Conservation (phyloP, 2,329 filamentous ascomycete species). For the Cladosporium sp. region DNA sequence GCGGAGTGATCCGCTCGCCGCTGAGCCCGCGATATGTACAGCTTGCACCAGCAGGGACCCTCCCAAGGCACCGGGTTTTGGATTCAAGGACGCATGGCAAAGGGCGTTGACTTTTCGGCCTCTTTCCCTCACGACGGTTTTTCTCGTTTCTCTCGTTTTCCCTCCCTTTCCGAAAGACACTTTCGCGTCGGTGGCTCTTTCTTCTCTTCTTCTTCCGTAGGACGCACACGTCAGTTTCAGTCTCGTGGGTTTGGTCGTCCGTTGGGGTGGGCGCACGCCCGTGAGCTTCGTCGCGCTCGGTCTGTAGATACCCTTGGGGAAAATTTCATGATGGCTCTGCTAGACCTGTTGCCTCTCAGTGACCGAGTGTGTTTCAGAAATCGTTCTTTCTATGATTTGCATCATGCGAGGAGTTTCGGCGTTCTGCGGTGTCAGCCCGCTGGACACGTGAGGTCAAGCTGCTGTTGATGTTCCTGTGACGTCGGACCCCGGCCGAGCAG, state of each 20-base stretch:
- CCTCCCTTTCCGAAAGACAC: too few species aligned
- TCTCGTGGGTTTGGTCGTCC: slow-evolving; percentile 6
- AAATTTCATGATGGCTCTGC: background rate
- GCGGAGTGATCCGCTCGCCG: background rate
- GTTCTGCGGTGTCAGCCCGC: too few species aligned
- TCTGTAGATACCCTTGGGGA: slow-evolving; percentile 10
- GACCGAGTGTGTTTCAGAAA: too few species aligned
- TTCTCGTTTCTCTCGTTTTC: background rate
- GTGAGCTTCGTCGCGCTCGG: background rate
- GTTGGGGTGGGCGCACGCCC: background rate
- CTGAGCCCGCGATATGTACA: slow-evolving; percentile 9
- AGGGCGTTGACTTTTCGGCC: background rate
- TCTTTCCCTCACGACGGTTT: slow-evolving; percentile 7
- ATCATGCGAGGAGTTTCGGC: too few species aligned
- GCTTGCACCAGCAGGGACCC: background rate
- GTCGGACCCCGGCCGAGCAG: background rate
- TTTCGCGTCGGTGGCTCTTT: background rate
- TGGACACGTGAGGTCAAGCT: too few species aligned
- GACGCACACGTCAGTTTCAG: slow-evolving; percentile 11
- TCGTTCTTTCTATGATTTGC: too few species aligned
- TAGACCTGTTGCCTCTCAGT: too few species aligned
- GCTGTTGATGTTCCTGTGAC: background rate
- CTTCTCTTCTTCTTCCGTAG: slow-evolving; percentile 1
- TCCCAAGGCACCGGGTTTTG: background rate
- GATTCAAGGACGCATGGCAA: slow-evolving; percentile 9